Evolutionary conservation across 2,329 filamentous ascomycete genomes (phyloP).

Genomic region (Cladosporium cucumerinum): DNA sequence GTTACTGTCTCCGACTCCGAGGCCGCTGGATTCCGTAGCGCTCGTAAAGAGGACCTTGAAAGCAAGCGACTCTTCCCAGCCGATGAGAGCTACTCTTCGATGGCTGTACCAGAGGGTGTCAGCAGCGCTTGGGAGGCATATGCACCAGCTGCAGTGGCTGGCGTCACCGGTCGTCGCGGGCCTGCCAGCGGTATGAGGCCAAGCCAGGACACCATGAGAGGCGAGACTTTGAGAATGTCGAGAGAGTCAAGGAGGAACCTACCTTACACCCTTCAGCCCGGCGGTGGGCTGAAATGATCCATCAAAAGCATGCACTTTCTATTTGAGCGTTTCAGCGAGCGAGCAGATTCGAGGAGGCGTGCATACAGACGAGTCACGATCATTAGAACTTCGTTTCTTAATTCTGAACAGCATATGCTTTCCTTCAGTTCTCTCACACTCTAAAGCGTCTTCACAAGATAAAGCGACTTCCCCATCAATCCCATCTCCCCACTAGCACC

Average conservation of each 20-base stretch:
- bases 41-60: slow-evolving; percentile 13
- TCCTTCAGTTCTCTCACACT: background rate
- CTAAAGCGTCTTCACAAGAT: slow-evolving; percentile 1
- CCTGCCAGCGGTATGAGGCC: slow-evolving; percentile 7
- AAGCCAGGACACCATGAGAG: slow-evolving; percentile 5
- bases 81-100: background rate
- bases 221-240: background rate
- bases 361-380: slow-evolving; percentile 5
- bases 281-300: background rate
- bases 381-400: background rate
- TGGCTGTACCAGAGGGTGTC: slow-evolving; percentile 4
- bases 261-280: background rate
- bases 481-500: slow-evolving; percentile 13
- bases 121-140: slow-evolving; percentile 13
- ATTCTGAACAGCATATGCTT: background rate
- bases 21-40: slow-evolving; percentile 6
- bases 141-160: background rate
- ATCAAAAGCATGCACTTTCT: background rate
- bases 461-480: background rate
- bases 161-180: slow-evolving; percentile 8
- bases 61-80: slow-evolving; percentile 12
- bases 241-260: slow-evolving; percentile 7
- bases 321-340: slow-evolving; percentile 10
- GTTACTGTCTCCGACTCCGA: slow-evolving; percentile 57
- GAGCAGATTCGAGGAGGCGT: background rate